These are phyloP conservation scores for Hibiscus tridactylites DNA, from an alignment of 345 rosid species.

Conservation along the genomic window DNA sequence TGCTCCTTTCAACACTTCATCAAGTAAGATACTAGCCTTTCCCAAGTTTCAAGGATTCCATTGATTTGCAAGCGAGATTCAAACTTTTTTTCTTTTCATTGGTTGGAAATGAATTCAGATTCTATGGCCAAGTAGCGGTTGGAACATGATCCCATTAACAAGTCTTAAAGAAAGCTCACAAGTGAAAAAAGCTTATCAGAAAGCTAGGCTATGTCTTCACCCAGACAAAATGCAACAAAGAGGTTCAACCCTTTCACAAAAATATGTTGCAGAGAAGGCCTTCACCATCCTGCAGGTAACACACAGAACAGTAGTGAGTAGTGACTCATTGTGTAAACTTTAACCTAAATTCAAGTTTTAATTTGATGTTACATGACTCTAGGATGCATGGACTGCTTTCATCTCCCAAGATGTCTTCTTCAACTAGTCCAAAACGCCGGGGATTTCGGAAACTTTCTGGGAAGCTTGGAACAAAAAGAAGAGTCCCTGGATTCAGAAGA, in stretches of 20 bases:
- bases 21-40: slow-evolving; percentile 32
- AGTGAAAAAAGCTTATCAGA: slow-evolving; percentile 88
- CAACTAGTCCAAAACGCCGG: slow-evolving; percentile 2
- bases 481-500: neutral
- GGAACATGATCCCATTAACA: slow-evolving; percentile 51
- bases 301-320: neutral
- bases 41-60: neutral
- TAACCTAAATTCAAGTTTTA: neutral
- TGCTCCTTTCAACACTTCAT: slow-evolving; percentile 73
- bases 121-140: slow-evolving; percentile 69
- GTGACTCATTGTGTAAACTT: neutral
- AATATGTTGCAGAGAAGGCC: slow-evolving; percentile 60
- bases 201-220: slow-evolving; percentile 87
- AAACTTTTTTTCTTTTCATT: neutral
- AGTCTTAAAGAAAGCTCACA: slow-evolving; percentile 59
- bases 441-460: neutral
- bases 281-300: slow-evolving; percentile 79
- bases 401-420: slow-evolving; percentile 17
- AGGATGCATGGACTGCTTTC: slow-evolving; percentile 6
- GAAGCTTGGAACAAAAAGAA: neutral
- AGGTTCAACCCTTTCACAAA: slow-evolving; percentile 60
- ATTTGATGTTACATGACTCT: slow-evolving; percentile 4
- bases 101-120: slow-evolving; percentile 33
- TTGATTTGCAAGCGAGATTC: neutral
- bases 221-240: slow-evolving; percentile 90